phyloP scores from a whole-genome alignment of 148 eudicot genomes.

The Amaranthus palmeri region DNA sequence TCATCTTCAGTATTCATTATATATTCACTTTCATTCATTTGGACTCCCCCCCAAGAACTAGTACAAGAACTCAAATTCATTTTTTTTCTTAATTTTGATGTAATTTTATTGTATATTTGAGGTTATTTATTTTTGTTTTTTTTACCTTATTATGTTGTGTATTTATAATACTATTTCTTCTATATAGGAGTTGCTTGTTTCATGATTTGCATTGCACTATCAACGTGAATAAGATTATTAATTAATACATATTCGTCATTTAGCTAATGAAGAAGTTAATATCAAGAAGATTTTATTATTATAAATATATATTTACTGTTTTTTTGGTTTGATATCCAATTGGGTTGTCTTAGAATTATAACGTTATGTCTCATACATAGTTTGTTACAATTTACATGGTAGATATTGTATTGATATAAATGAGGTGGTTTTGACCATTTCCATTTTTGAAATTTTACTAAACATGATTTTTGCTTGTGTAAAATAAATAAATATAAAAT shows the following conservation, averaged over 20 bases:
- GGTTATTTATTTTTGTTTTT: background rate
- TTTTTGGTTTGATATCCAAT: constrained; percentile 4
- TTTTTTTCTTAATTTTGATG: background rate
- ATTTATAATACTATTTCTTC: background rate
- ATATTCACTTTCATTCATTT: background rate
- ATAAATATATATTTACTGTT: background rate
- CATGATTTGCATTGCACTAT: background rate
- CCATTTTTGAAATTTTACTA: too few relatives aligned
- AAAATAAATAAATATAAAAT: too few relatives aligned
- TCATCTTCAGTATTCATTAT: background rate
- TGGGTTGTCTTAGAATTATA: background rate
- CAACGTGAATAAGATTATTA: background rate
- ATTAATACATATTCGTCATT: constrained; percentile 3
- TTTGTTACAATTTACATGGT: constrained; percentile 3
- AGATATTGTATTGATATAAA: background rate
- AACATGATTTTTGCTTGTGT: too few relatives aligned
- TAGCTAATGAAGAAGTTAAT: background rate
- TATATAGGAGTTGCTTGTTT: too few relatives aligned
- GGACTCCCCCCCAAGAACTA: background rate
- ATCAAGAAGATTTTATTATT: background rate
- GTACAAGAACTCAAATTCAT: background rate
- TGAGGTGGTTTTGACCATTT: background rate
- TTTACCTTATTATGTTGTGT: background rate
- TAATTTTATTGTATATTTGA: background rate
- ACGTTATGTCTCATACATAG: background rate